phyloP scores from a whole-genome alignment of 306 rosid species.

The Phaseolus lunatus region DNA sequence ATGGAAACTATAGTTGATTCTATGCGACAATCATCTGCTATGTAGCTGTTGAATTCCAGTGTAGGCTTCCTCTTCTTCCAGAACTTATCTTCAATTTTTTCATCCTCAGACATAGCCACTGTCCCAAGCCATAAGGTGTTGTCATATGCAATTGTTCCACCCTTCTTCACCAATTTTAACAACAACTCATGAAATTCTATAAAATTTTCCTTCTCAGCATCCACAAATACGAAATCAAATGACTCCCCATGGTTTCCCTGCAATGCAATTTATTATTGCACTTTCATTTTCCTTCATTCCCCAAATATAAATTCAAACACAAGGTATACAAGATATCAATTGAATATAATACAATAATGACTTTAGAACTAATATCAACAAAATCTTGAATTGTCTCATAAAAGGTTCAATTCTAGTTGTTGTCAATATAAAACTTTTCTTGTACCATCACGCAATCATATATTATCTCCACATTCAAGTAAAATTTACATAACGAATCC shows the following conservation, averaged over 20 bases:
- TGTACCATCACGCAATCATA: neutral
- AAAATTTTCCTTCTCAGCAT: slow-evolving; percentile 55
- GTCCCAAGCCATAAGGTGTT: slow-evolving; percentile 69
- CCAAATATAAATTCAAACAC: neutral
- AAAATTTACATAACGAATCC: too few species aligned
- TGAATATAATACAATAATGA: too few species aligned
- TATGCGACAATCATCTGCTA: slow-evolving; percentile 54
- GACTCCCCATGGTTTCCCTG: slow-evolving; percentile 54
- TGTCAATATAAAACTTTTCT: neutral
- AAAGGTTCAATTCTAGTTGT: neutral
- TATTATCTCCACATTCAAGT: too few species aligned
- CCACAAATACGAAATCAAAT: slow-evolving; percentile 71
- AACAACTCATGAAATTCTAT: slow-evolving; percentile 59
- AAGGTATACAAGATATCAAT: neutral
- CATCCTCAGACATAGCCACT: slow-evolving; percentile 49
- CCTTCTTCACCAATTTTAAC: slow-evolving; percentile 58
- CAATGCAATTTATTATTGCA: neutral
- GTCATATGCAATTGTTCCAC: slow-evolving; percentile 67
- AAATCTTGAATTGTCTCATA: neutral
- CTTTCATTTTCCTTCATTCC: neutral
- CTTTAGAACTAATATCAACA: neutral
- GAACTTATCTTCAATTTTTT: neutral
- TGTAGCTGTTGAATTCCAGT: slow-evolving; percentile 46
- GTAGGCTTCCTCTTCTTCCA: neutral
- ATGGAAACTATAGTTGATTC: slow-evolving; percentile 54